Conservation (phyloP, 768 basidiomycete genomes). For the Gloeopeniophorella convolvens region DNA sequence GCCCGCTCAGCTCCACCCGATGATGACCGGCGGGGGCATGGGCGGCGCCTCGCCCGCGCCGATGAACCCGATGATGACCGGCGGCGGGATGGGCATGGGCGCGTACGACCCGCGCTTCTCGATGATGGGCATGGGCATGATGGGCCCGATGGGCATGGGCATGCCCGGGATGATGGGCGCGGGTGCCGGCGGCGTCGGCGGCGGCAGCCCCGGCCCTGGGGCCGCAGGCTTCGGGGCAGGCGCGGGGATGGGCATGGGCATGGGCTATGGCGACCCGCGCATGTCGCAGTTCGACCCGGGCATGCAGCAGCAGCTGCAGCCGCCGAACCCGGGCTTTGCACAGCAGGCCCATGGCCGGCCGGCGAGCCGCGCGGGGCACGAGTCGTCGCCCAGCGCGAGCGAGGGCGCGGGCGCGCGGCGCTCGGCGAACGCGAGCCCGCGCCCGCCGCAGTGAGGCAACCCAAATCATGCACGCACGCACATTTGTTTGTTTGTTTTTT, state of each 20-base stretch:
- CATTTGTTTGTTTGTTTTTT: not conserved
- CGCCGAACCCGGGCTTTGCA: constrained; percentile 2
- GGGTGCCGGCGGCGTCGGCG: not conserved
- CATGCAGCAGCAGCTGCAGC: constrained; percentile 11
- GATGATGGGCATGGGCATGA: constrained; percentile 28
- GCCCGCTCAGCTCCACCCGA: constrained; percentile 42
- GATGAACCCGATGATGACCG: constrained; percentile 22
- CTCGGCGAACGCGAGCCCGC: constrained; percentile 11
- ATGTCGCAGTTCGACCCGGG: constrained; percentile 19
- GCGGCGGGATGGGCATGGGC: constrained; percentile 19
- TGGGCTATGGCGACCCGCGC: constrained; percentile 14
- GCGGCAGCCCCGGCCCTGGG: not conserved
- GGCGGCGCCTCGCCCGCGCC: constrained; percentile 17
- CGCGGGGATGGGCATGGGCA: constrained; percentile 12
- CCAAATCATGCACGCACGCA: not conserved
- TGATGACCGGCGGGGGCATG: constrained; percentile 22
- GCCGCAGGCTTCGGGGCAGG: too few species aligned
- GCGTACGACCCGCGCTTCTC: constrained; percentile 7
- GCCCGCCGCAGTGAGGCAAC: constrained; percentile 6
- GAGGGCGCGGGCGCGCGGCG: constrained; percentile 9
- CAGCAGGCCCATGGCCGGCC: constrained; percentile 1
- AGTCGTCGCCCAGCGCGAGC: not conserved
- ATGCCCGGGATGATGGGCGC: constrained; percentile 1
- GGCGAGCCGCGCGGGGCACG: not conserved
- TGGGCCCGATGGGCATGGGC: constrained; percentile 16